phyloP scores from a whole-genome alignment of 345 rosid species.

The Pistacia integerrima region DNA sequence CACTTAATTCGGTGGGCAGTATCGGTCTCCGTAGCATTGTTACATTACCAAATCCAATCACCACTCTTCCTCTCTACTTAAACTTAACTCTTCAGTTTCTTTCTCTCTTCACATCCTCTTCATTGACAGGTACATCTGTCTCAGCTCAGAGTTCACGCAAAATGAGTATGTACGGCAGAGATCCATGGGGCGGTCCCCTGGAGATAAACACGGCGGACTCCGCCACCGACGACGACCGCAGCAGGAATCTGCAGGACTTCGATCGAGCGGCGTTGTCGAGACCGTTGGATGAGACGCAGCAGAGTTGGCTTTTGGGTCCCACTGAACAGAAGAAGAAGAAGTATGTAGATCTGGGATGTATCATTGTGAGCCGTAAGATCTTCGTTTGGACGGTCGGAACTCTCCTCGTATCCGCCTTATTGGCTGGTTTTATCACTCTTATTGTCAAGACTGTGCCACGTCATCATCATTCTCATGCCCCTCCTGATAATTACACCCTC shows the following conservation, averaged over 20 bases:
- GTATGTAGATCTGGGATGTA: conserved; percentile 93
- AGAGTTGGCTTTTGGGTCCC: conserved; percentile 97
- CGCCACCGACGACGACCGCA: conserved; percentile 94
- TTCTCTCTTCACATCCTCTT: background rate
- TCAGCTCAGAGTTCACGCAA: background rate
- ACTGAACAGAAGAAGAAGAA: conserved; percentile 95
- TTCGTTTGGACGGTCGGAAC: conserved; percentile 90
- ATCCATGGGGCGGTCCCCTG: conserved; percentile 98
- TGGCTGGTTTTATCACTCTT: conserved; percentile 73
- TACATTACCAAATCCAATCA: too few species aligned
- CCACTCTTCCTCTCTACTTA: background rate
- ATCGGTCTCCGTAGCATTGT: fast-evolving
- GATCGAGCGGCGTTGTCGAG: conserved; percentile 86
- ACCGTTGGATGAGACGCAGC: conserved; percentile 94
- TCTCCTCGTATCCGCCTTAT: conserved; percentile 49
- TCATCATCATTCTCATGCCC: conserved; percentile 49
- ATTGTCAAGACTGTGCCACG: conserved; percentile 90
- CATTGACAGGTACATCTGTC: too few species aligned
- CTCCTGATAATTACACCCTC: conserved; percentile 86
- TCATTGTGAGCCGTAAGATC: conserved; percentile 96
- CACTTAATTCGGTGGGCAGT: too few species aligned
- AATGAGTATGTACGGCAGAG: conserved; percentile 85
- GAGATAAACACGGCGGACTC: conserved; percentile 94
- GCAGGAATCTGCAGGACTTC: conserved; percentile 79
- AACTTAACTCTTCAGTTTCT: background rate